Base-by-base conservation (phyloP, 352 stramenopile species). In the Pythium sukuiense region DNA sequence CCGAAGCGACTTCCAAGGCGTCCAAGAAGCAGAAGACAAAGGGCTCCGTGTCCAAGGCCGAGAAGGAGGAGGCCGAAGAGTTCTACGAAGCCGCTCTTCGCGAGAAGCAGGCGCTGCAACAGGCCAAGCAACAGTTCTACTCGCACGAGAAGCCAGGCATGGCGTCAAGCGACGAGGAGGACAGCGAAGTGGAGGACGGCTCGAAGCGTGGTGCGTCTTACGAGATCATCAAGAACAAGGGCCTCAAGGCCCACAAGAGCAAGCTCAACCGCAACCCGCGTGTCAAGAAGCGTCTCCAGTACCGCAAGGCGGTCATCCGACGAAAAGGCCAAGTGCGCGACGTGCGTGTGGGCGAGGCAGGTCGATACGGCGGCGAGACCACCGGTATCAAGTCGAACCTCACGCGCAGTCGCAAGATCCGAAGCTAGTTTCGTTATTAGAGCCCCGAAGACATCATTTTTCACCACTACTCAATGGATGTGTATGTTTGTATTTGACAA, bases 241-340 rank as follows among this genome's bases (percentile, higher is more conserved):
- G 97, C 9, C 83, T 99, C 59, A 98, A 98, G 66, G 85, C 97
- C 29, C 96, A 99, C 86, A 98, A 99, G 79, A 97, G 86, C 78
- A 99, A 99, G 76, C 81, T 99, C 61, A 99, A 99, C 80, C 88
- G 97, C 48, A 99, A 99, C 76, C 97, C 97, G 55, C 93, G 97
- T 68, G 92, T 99, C 57, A 99, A 99, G 89, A 99, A 99, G 75
- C 85, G 97, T 59, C 76, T 98, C 73, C 92, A 99, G 75, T 99
- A 98, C 83, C 87, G 94, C 63, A 98, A 99, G 82, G 97, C 97
- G n/a, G 73, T 99, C 30, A 98, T 99, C 70, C 81, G 93, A 69
- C 87, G 97, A 76, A 99, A 99, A 82, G 97, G 97, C 77, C 94
- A 98, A 61, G 96, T 99, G 50, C 89, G 96, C 62, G 93, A 99